Conservation (phyloP, 208 protist species). For the Lotmaria passim region DNA sequence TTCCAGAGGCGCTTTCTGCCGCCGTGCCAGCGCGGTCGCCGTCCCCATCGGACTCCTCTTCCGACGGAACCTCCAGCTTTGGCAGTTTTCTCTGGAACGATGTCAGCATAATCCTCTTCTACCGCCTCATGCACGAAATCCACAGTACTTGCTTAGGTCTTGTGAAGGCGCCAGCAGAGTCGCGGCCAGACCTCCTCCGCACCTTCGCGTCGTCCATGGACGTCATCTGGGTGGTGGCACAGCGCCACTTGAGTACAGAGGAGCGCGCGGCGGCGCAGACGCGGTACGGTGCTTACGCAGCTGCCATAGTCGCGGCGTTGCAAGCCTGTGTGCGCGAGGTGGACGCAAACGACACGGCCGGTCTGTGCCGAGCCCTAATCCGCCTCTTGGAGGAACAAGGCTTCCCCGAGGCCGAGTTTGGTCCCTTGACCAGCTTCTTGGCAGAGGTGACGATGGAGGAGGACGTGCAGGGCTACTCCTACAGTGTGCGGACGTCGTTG, state of each 20-base stretch:
- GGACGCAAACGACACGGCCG: conserved; percentile 9
- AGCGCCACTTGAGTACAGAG: conserved; percentile 24
- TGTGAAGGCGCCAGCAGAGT: conserved; percentile 1
- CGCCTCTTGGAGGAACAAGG: conserved; percentile 67
- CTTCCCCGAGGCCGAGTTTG: conserved; percentile 71
- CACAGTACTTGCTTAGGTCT: conserved; percentile 21
- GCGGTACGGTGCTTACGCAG: conserved; percentile 9
- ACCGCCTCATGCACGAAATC: conserved; percentile 44
- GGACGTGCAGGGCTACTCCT: conserved; percentile 74
- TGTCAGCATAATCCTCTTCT: conserved; percentile 65
- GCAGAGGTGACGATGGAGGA: conserved; percentile 38
- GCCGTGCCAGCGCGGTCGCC: neutral
- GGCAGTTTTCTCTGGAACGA: conserved; percentile 76
- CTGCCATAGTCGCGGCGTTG: conserved; percentile 7
- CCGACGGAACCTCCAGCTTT: conserved; percentile 27
- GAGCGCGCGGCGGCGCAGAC: conserved; percentile 10
- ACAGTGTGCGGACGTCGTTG: conserved; percentile 55
- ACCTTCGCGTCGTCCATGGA: conserved; percentile 8
- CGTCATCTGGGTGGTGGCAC: conserved; percentile 27
- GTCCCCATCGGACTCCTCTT: neutral
- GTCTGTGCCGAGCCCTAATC: conserved; percentile 40
- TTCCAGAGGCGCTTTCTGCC: no score
- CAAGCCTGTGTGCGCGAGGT: conserved; percentile 3
- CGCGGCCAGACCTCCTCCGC: neutral
- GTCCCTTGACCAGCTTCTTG: conserved; percentile 33